Conservation (phyloP, 257 asterid genomes). For the Scutellaria baicalensis region DNA sequence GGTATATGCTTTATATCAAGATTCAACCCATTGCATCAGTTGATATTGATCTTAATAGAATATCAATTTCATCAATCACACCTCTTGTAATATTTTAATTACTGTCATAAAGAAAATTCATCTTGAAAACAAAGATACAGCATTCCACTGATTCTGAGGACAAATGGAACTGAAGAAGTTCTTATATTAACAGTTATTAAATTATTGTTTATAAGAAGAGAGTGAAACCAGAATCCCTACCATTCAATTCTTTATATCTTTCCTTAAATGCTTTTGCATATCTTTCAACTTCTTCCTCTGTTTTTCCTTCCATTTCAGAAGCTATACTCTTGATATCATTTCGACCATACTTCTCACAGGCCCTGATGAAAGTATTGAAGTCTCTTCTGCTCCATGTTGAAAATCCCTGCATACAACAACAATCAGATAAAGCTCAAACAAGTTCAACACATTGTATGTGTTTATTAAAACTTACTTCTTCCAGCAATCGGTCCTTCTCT, state of each 20-base stretch:
- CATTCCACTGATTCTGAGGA: neutral
- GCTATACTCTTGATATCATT: conserved; percentile 75
- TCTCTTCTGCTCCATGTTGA: conserved; percentile 99
- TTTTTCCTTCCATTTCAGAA: conserved; percentile 95
- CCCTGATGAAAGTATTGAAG: conserved; percentile 89
- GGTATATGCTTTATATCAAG: neutral
- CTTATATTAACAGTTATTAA: neutral
- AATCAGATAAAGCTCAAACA: conserved; percentile 1
- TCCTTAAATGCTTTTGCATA: conserved; percentile 82
- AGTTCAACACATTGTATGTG: neutral
- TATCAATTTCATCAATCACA: neutral
- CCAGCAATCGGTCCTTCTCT: conserved; percentile 79
- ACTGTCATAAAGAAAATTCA: too few relatives aligned
- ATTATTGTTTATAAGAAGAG: too few relatives aligned
- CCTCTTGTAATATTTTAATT: neutral
- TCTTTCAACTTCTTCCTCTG: conserved; percentile 93
- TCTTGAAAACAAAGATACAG: neutral
- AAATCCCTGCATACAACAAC: conserved; percentile 60
- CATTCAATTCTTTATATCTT: conserved; percentile 91
- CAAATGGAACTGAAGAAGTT: neutral
- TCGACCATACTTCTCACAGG: conserved; percentile 96
- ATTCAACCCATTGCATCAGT: neutral
- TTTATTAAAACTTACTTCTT: conserved; percentile 46
- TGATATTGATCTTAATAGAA: neutral
- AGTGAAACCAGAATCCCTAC: conserved; percentile 24